Evolutionary conservation across 805 yeast genomes (phyloP).

Genomic region (Zygotorulaspora chibaensis): DNA sequence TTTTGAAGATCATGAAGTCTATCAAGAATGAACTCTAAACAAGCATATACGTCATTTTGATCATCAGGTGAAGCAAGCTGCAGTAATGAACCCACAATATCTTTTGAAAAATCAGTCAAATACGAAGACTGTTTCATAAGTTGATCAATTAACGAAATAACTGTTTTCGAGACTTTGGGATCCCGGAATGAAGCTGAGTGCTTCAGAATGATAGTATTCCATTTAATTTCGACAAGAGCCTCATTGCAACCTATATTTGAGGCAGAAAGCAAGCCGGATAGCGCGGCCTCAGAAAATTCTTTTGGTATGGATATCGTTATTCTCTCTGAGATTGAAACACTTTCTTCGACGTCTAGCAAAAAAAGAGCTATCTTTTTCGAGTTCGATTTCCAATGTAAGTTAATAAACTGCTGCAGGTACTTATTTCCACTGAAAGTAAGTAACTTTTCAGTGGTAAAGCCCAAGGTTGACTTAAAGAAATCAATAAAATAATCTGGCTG

Average conservation of each 20-base stretch:
- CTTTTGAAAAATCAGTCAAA: constrained; percentile 35
- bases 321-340: constrained; percentile 32
- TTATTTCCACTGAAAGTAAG: constrained; percentile 40
- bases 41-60: constrained; percentile 11
- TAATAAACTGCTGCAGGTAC: constrained; percentile 47
- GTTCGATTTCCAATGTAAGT: constrained; percentile 38
- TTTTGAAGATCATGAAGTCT: constrained; percentile 29
- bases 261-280: constrained; percentile 8
- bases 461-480: constrained; percentile 35
- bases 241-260: constrained; percentile 5
- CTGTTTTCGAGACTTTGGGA: constrained; percentile 21
- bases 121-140: constrained; percentile 1
- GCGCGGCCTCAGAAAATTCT: constrained; percentile 16
- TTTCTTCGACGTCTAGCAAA: constrained; percentile 36
- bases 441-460: constrained; percentile 43
- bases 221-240: constrained; percentile 41
- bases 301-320: constrained; percentile 31
- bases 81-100: constrained; percentile 41
- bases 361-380: constrained; percentile 41
- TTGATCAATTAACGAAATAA: constrained; percentile 5
- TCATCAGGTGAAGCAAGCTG: constrained; percentile 32
- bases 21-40: constrained; percentile 20
- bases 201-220: constrained; percentile 48
- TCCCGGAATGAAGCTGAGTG: constrained; percentile 25
- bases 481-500: constrained; percentile 47